Evolutionary conservation across 1,139 yeast genomes (phyloP).

Genomic region (Protomyces pachydermus): DNA sequence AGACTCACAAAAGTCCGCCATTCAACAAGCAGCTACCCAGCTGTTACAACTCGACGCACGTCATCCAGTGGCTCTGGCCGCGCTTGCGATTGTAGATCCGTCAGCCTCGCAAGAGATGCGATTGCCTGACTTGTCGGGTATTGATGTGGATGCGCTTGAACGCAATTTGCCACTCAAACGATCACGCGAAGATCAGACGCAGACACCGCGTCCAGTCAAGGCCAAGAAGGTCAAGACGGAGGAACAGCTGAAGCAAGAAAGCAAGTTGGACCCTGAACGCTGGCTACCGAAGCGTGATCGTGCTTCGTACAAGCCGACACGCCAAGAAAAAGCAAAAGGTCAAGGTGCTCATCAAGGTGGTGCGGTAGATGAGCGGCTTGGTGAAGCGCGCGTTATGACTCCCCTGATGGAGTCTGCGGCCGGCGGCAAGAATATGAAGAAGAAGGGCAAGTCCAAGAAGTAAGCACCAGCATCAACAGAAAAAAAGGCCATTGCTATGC

Average conservation of each 20-base stretch:
- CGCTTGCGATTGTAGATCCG: background rate
- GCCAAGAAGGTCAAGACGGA: slow-evolving; percentile 4
- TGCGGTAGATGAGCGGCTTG: slow-evolving; percentile 17
- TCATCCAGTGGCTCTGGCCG: slow-evolving; percentile 1
- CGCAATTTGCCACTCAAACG: slow-evolving; percentile 4
- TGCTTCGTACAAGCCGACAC: slow-evolving; percentile 18
- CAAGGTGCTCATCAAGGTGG: slow-evolving; percentile 25
- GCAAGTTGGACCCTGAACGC: slow-evolving; percentile 18
- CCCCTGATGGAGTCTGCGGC: background rate
- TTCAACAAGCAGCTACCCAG: background rate
- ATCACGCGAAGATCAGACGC: background rate
- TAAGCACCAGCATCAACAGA: background rate
- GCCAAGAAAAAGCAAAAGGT: slow-evolving; percentile 13
- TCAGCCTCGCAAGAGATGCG: background rate
- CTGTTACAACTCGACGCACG: background rate
- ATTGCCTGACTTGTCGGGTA: slow-evolving; percentile 10
- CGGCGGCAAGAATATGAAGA: slow-evolving; percentile 6
- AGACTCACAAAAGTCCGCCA: background rate
- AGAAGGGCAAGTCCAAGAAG: slow-evolving; percentile 10
- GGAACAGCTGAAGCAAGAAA: slow-evolving; percentile 8
- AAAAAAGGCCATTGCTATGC: slow-evolving; percentile 1
- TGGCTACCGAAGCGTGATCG: slow-evolving; percentile 26
- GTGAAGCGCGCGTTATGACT: background rate
- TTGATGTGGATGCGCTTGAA: slow-evolving; percentile 15
- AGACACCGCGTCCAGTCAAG: background rate